phyloP scores from a whole-genome alignment of 805 yeast genomes.

The Metschnikowia cerradonensis region DNA sequence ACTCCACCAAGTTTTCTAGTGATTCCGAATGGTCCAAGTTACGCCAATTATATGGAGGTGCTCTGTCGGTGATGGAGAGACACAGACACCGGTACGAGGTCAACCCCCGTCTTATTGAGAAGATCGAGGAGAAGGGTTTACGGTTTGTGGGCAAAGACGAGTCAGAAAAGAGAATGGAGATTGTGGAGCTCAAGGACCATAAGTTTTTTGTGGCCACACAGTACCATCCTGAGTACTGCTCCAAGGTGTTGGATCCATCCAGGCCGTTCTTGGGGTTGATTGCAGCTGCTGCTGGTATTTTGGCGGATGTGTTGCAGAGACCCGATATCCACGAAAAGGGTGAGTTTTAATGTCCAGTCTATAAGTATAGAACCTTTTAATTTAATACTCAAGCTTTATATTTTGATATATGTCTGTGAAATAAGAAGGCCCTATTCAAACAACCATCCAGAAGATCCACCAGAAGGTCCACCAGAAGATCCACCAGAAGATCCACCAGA shows the following conservation, averaged over 20 bases:
- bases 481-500: too few relatives aligned
- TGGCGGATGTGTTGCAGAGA: slow-evolving; percentile 57
- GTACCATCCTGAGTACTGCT: slow-evolving; percentile 96
- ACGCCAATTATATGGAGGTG: slow-evolving; percentile 74
- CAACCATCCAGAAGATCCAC: too few relatives aligned
- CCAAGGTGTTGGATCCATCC: slow-evolving; percentile 95
- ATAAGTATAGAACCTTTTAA: too few relatives aligned
- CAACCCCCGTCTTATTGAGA: slow-evolving; percentile 73
- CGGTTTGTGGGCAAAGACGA: slow-evolving; percentile 93
- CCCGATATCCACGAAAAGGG: slow-evolving; percentile 42
- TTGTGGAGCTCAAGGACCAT: slow-evolving; percentile 79
- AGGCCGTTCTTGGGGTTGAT: slow-evolving; percentile 94
- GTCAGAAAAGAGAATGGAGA: slow-evolving; percentile 87
- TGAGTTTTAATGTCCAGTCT: slow-evolving; percentile 27
- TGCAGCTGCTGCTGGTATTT: slow-evolving; percentile 86
- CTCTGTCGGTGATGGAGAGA: slow-evolving; percentile 74
- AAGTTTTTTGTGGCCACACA: slow-evolving; percentile 94
- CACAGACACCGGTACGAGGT: slow-evolving; percentile 98
- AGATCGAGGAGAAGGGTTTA: slow-evolving; percentile 75
- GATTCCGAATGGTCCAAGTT: slow-evolving; percentile 65
- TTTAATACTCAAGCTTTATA: too few relatives aligned
- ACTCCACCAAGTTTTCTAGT: slow-evolving; percentile 77
- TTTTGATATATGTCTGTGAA: too few relatives aligned
- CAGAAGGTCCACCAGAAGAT: too few relatives aligned
- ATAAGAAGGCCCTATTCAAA: too few relatives aligned